A percentile compares a stretch with the other conserved stretches of the same genome.
These are phyloP conservation scores for Serendipita vermifera DNA, from an alignment of 768 basidiomycete genomes.

Conservation along the genomic window DNA sequence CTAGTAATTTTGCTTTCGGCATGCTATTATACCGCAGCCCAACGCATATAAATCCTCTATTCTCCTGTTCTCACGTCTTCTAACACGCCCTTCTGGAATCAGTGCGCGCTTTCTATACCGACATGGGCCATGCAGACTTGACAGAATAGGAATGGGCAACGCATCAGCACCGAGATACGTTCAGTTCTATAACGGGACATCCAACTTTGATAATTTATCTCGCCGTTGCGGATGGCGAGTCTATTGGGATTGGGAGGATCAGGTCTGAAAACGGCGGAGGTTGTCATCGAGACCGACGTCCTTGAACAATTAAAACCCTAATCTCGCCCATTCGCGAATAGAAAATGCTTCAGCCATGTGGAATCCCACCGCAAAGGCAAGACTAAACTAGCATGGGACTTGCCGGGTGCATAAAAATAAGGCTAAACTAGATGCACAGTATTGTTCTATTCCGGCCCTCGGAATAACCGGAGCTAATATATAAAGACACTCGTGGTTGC, in stretches of 20 bases:
- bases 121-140: slow-evolving; percentile 93
- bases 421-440: no score
- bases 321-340: slow-evolving; percentile 31
- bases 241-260: slow-evolving; percentile 71
- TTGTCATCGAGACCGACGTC: slow-evolving; percentile 12
- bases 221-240: slow-evolving; percentile 86
- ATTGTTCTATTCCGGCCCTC: no score
- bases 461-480: no score
- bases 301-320: not conserved
- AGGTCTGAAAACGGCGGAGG: slow-evolving; percentile 97
- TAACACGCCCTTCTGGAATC: slow-evolving; percentile 14
- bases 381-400: no score
- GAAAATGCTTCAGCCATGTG: slow-evolving; percentile 93
- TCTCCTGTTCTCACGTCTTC: slow-evolving; percentile 11
- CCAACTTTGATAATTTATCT: slow-evolving; percentile 73
- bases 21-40: not conserved
- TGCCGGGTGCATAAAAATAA: no score
- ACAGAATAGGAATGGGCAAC: slow-evolving; percentile 99
- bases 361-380: slow-evolving; percentile 80
- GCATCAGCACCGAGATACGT: slow-evolving; percentile 94
- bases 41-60: not conserved
- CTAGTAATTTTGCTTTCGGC: slow-evolving; percentile 30
- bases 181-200: slow-evolving; percentile 86
- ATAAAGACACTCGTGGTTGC: no score
- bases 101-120: slow-evolving; percentile 95